A percentile compares a stretch with the other conserved stretches of the same genome.
Evolutionary conservation across 495 filamentous ascomycete species (phyloP).

Genomic region (Filosporella fistucella): DNA sequence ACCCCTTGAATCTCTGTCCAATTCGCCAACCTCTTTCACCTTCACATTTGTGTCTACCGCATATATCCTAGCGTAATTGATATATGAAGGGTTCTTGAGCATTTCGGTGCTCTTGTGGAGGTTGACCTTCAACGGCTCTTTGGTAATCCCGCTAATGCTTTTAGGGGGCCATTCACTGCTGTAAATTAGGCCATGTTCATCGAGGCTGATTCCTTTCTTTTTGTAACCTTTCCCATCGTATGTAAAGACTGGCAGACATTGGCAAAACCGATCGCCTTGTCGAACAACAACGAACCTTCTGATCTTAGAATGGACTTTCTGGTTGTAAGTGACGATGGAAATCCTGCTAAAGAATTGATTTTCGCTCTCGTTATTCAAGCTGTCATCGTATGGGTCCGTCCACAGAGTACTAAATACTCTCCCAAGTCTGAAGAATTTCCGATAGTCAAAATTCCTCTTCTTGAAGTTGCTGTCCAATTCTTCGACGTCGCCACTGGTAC

Average conservation of each 20-base stretch:
- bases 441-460: conserved; percentile 13
- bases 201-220: conserved; percentile 12
- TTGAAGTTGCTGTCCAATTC: conserved; percentile 13
- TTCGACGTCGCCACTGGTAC: conserved; percentile 7
- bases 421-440: conserved; percentile 16
- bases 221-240: conserved; percentile 7
- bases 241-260: conserved; percentile 17
- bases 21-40: conserved; percentile 18
- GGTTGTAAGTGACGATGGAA: conserved; percentile 6
- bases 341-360: conserved; percentile 10
- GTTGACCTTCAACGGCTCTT: conserved; percentile 8
- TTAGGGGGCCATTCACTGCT: conserved; percentile 5
- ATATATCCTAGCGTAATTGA: conserved; percentile 18
- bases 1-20: conserved; percentile 11
- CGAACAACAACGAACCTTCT: conserved; percentile 21
- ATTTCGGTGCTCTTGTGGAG: conserved; percentile 1
- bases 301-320: conserved; percentile 18
- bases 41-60: conserved; percentile 21
- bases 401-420: conserved; percentile 21
- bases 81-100: conserved; percentile 10
- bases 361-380: conserved; percentile 5
- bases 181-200: conserved; percentile 20
- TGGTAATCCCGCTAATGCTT: neutral
- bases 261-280: conserved; percentile 4
- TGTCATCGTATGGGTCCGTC: conserved; percentile 8